A percentile compares a stretch with the other conserved stretches of the same genome.
Evolutionary conservation across 176 grass and related monocot genomes (phyloP).

Genomic region (Cymbopogon citratus): DNA sequence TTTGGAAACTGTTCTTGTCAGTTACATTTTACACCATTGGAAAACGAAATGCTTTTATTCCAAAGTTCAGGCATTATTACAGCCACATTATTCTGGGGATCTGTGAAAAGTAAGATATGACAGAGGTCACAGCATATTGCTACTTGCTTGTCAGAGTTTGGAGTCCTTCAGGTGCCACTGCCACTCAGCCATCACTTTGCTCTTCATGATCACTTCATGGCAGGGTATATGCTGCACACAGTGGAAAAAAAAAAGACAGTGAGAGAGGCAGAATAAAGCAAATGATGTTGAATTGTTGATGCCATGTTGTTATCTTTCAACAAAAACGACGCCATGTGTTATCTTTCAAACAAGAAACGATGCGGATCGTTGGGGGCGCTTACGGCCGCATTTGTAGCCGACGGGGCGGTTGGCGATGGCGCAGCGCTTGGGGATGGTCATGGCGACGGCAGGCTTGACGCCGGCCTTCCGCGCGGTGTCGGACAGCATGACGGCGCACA

Average conservation of each 20-base stretch:
- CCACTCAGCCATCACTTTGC: neutral
- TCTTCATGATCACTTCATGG: constrained; percentile 52
- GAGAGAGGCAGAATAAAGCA: neutral
- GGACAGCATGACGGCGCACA: constrained; percentile 85
- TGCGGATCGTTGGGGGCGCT: neutral
- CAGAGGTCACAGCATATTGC: constrained; percentile 9
- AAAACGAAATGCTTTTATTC: constrained; percentile 21
- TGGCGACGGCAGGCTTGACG: constrained; percentile 65
- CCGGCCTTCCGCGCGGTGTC: constrained; percentile 53
- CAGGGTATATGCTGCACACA: constrained; percentile 40
- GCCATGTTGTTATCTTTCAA: neutral
- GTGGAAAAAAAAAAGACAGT: neutral
- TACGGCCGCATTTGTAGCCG: constrained; percentile 88
- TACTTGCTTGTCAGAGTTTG: neutral
- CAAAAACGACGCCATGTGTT: neutral
- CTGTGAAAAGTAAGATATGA: neutral
- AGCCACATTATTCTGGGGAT: constrained; percentile 24
- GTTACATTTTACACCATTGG: neutral
- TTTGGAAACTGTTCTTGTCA: constrained; percentile 18
- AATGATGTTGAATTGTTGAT: neutral
- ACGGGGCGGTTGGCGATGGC: constrained; percentile 61
- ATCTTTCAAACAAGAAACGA: neutral
- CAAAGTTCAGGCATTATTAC: constrained; percentile 6
- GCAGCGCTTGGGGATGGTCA: constrained; percentile 85
- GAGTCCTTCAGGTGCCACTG: neutral